phyloP scores from a whole-genome alignment of 208 protist genomes.

The Acanthamoeba lugdunensis region DNA sequence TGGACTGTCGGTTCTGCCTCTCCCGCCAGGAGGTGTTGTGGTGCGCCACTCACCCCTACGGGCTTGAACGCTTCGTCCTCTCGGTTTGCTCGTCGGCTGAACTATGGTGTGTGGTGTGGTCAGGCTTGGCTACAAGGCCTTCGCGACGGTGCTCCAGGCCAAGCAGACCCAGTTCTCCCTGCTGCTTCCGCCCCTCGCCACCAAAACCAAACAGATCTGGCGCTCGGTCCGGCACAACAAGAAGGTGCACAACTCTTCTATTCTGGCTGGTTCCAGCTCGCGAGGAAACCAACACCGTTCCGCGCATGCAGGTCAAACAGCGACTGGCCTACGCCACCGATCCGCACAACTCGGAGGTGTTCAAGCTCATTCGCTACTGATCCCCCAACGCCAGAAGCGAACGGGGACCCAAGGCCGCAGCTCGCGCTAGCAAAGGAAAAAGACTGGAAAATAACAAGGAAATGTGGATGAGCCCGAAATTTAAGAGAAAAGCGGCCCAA shows the following conservation, averaged over 20 bases:
- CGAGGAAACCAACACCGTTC: neutral
- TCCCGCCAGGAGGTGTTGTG: constrained; percentile 49
- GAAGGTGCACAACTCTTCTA: neutral
- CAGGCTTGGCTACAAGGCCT: constrained; percentile 71
- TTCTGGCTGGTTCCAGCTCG: neutral
- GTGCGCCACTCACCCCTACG: neutral
- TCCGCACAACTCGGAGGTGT: constrained; percentile 56
- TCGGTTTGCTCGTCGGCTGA: neutral
- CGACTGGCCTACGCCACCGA: constrained; percentile 36
- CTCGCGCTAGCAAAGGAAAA: neutral
- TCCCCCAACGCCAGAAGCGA: no score
- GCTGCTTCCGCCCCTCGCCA: constrained; percentile 12
- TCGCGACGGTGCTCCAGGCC: neutral
- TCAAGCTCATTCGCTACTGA: constrained; percentile 50
- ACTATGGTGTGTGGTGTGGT: neutral
- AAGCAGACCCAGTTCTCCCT: constrained; percentile 36
- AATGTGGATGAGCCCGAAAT: neutral
- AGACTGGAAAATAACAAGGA: neutral
- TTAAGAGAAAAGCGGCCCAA: neutral
- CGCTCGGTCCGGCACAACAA: neutral
- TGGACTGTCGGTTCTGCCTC: constrained; percentile 63
- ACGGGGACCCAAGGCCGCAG: neutral
- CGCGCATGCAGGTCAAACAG: neutral
- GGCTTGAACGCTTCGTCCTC: neutral
- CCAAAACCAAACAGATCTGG: constrained; percentile 10